Percentiles rank a stretch among this genome's conserved stretches.
phyloP scores from a whole-genome alignment of 169 alveolate genomes.

The Babesia bigemina region DNA sequence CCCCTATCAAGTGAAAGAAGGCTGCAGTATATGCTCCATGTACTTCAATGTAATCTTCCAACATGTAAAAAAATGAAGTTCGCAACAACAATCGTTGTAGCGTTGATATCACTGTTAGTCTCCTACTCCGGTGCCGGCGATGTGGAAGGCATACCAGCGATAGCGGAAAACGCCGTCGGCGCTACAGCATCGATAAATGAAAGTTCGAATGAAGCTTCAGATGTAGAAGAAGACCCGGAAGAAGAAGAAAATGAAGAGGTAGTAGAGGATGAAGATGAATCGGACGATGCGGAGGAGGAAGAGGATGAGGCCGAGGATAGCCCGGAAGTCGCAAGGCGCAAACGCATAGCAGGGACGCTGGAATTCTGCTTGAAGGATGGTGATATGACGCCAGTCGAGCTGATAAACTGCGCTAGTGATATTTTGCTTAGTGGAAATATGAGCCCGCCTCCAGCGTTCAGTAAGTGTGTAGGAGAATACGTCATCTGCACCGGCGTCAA shows the following conservation, averaged over 20 bases:
- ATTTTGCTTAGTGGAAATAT: conserved; percentile 6
- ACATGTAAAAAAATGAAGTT: conserved; percentile 8
- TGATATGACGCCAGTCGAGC: conserved; percentile 46
- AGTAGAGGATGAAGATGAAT: not conserved
- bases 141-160: not conserved
- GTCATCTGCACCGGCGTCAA: conserved; percentile 26
- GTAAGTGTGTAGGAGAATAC: conserved; percentile 52
- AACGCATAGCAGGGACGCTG: conserved; percentile 28
- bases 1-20: too few species aligned
- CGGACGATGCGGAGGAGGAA: not conserved
- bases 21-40: not conserved
- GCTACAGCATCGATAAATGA: not conserved
- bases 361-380: conserved; percentile 48
- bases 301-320: conserved; percentile 5
- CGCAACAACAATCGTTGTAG: not conserved
- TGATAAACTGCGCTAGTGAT: conserved; percentile 33
- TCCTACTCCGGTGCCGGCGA: not conserved
- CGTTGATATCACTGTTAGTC: not conserved
- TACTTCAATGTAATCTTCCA: not conserved
- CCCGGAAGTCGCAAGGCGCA: conserved; percentile 1
- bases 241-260: conserved; percentile 1
- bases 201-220: not conserved
- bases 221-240: not conserved
- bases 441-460: conserved; percentile 37
- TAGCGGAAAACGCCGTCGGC: not conserved